Evolutionary conservation across 768 basidiomycete species (phyloP).

Genomic region (Phylloporus rhodoxanthus): DNA sequence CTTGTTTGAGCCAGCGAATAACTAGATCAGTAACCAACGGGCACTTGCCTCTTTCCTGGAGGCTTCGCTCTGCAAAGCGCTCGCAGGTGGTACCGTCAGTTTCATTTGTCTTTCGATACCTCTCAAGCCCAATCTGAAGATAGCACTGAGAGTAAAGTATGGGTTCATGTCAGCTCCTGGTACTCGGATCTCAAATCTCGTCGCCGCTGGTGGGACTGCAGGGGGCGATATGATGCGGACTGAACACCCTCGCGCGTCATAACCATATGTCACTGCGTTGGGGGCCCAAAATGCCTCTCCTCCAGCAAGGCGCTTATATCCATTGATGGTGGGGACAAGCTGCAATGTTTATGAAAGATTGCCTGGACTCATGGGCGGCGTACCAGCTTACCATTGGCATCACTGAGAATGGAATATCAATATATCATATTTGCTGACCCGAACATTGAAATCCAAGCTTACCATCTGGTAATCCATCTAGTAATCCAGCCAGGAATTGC

Average conservation of each 20-base stretch:
- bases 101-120: conserved; percentile 76
- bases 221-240: conserved; percentile 92
- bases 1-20: neutral
- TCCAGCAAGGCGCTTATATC: conserved; percentile 93
- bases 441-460: conserved; percentile 17
- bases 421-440: neutral
- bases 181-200: conserved; percentile 88
- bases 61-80: conserved; percentile 22
- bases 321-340: conserved; percentile 89
- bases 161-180: conserved; percentile 98
- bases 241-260: conserved; percentile 90
- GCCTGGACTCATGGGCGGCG: neutral
- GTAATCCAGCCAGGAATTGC: conserved; percentile 89
- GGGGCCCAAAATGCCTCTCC: conserved; percentile 95
- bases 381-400: conserved; percentile 67
- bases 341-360: conserved; percentile 22
- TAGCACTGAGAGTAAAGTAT: conserved; percentile 80
- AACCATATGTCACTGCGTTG: conserved; percentile 89
- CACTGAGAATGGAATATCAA: conserved; percentile 37
- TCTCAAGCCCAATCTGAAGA: conserved; percentile 80
- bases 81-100: conserved; percentile 68
- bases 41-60: conserved; percentile 59
- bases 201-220: conserved; percentile 71
- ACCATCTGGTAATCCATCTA: conserved; percentile 90
- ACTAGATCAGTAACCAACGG: conserved; percentile 6